A percentile compares a stretch with the other conserved stretches of the same genome.
These are phyloP conservation scores for Crithidia mellificae DNA, from an alignment of 208 protist species.

Conservation along the genomic window DNA sequence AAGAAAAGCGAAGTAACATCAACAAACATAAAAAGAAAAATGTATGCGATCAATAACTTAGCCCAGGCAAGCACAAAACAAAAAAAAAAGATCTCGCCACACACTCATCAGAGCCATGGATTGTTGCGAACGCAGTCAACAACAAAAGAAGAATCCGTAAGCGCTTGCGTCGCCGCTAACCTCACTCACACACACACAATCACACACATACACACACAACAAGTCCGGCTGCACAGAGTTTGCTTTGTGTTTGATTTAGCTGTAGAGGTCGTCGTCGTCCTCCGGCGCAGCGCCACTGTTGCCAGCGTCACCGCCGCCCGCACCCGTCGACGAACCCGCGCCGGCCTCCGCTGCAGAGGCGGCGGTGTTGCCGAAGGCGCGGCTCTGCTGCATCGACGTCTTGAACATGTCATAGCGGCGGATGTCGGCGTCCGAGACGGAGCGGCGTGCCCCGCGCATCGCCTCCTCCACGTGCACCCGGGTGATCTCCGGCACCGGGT, in stretches of 20 bases:
- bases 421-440: slow-evolving; percentile 93
- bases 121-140: too few relatives aligned
- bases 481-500: slow-evolving; percentile 91
- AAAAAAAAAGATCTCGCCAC: too few relatives aligned
- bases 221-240: not conserved
- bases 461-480: slow-evolving; percentile 91
- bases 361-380: slow-evolving; percentile 58
- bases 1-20: too few relatives aligned
- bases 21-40: too few relatives aligned
- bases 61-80: too few relatives aligned
- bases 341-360: slow-evolving; percentile 19
- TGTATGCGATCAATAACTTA: too few relatives aligned
- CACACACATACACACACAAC: not conserved
- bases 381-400: slow-evolving; percentile 76
- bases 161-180: too few relatives aligned
- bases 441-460: slow-evolving; percentile 86
- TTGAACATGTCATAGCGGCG: slow-evolving; percentile 94
- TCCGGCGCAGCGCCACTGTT: slow-evolving; percentile 24
- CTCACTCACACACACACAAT: not conserved
- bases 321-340: slow-evolving; percentile 25
- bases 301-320: slow-evolving; percentile 21
- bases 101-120: too few relatives aligned
- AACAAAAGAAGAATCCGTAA: too few relatives aligned
- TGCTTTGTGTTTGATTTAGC: slow-evolving; percentile 8
- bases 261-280: slow-evolving; percentile 67